Evolutionary conservation across 106 monocot genomes (phyloP).

Genomic region (Dactylorhiza incarnata): DNA sequence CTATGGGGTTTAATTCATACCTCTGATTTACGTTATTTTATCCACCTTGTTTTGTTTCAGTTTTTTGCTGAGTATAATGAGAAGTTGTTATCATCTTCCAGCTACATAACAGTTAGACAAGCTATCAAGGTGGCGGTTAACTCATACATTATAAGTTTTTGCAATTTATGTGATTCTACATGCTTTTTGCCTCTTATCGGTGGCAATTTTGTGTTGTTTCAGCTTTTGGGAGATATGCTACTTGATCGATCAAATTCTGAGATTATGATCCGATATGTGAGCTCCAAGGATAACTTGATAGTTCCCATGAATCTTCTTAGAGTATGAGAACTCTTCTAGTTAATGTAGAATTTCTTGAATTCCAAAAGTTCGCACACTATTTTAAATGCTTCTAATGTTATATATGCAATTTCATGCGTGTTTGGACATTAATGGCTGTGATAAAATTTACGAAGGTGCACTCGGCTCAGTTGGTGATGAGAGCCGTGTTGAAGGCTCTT

Average conservation of each 20-base stretch:
- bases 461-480: too few relatives aligned
- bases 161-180: neutral
- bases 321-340: constrained; percentile 22
- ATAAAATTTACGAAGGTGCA: too few relatives aligned
- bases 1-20: neutral
- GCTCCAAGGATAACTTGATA: constrained; percentile 70
- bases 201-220: neutral
- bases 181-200: neutral
- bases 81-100: constrained; percentile 9
- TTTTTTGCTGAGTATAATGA: constrained; percentile 17
- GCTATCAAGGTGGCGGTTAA: constrained; percentile 12
- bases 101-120: constrained; percentile 9
- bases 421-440: too few relatives aligned
- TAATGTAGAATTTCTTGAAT: neutral
- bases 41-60: neutral
- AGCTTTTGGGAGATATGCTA: constrained; percentile 85
- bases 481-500: too few relatives aligned
- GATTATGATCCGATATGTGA: constrained; percentile 74
- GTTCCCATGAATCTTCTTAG: constrained; percentile 86
- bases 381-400: too few relatives aligned
- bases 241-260: constrained; percentile 76
- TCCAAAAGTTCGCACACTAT: too few relatives aligned
- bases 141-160: neutral
- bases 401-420: too few relatives aligned
- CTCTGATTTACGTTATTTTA: neutral